phyloP scores from a whole-genome alignment of 805 yeast species.

The Metschnikowia noctiluminum region DNA sequence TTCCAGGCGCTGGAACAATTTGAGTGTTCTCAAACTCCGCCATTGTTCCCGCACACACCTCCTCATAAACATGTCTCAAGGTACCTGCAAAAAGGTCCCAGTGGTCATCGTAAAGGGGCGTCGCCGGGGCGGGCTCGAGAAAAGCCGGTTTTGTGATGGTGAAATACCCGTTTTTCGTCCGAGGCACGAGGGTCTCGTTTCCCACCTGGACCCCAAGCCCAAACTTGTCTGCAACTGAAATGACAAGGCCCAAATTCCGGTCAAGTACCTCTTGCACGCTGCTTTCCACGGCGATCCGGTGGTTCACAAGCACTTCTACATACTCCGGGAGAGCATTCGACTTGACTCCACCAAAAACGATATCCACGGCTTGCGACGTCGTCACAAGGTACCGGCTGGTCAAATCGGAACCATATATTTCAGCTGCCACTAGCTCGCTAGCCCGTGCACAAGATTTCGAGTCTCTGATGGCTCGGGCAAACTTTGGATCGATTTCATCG shows the following conservation, averaged over 20 bases:
- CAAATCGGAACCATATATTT: slow-evolving; percentile 15
- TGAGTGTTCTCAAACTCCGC: slow-evolving; percentile 21
- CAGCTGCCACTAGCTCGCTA: slow-evolving; percentile 22
- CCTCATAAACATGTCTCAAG: slow-evolving; percentile 44
- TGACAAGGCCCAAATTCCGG: slow-evolving; percentile 28
- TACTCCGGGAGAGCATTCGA: slow-evolving; percentile 39
- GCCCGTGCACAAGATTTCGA: slow-evolving; percentile 33
- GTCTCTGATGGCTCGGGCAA: slow-evolving; percentile 28
- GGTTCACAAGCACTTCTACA: slow-evolving; percentile 29
- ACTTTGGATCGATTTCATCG: slow-evolving; percentile 18
- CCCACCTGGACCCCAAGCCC: slow-evolving; percentile 10
- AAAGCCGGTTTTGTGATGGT: slow-evolving; percentile 2
- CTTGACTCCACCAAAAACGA: slow-evolving; percentile 35
- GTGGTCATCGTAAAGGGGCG: slow-evolving; percentile 24
- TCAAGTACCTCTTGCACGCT: slow-evolving; percentile 21
- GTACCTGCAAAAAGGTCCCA: slow-evolving; percentile 45
- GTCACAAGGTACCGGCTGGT: slow-evolving; percentile 26
- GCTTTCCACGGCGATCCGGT: slow-evolving; percentile 33
- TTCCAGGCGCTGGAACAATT: slow-evolving; percentile 51
- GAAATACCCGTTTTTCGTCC: slow-evolving; percentile 6
- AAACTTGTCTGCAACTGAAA: slow-evolving; percentile 10
- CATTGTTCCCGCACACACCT: slow-evolving; percentile 31
- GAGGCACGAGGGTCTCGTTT: background rate
- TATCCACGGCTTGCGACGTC: slow-evolving; percentile 36
- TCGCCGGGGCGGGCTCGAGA: slow-evolving; percentile 13